A percentile compares a stretch with the other conserved stretches of the same genome.
Evolutionary conservation across 257 asterid species (phyloP).

Genomic region (Dorcoceras hygrometricum): DNA sequence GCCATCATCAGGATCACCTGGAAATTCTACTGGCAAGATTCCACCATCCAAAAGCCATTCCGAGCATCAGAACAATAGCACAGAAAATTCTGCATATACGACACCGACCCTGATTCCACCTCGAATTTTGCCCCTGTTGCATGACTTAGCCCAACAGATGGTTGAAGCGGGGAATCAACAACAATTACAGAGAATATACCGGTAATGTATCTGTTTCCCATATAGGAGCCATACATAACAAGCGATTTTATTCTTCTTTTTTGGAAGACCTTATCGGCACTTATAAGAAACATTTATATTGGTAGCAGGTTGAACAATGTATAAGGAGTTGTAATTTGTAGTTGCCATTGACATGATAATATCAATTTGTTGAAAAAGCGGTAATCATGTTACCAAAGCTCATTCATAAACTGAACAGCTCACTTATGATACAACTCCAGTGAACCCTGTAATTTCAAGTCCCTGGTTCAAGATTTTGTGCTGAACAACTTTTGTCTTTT

Average conservation of each 20-base stretch:
- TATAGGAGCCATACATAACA: constrained; percentile 14
- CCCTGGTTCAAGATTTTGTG: no score
- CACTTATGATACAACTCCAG: no score
- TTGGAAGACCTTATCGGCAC: constrained; percentile 3
- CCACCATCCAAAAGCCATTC: constrained; percentile 63
- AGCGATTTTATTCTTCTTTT: constrained; percentile 16
- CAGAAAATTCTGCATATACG: constrained; percentile 69
- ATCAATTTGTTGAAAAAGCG: no score
- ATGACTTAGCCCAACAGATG: constrained; percentile 92
- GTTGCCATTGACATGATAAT: neutral
- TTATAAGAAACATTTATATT: constrained; percentile 8
- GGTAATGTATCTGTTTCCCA: constrained; percentile 39
- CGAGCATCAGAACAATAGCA: constrained; percentile 48
- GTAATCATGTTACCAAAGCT: no score
- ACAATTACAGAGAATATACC: constrained; percentile 79
- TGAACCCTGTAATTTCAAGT: no score
- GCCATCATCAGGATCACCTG: constrained; percentile 90
- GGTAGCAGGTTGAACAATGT: constrained; percentile 3
- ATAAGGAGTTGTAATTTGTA: neutral
- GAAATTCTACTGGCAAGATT: constrained; percentile 62
- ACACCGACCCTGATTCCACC: constrained; percentile 95
- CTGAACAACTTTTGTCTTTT: no score
- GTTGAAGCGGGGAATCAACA: constrained; percentile 87
- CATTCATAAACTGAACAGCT: no score
- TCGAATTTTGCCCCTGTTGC: constrained; percentile 85